phyloP scores from a whole-genome alignment of 345 rosid genomes.

The Lenwebbia sp. region DNA sequence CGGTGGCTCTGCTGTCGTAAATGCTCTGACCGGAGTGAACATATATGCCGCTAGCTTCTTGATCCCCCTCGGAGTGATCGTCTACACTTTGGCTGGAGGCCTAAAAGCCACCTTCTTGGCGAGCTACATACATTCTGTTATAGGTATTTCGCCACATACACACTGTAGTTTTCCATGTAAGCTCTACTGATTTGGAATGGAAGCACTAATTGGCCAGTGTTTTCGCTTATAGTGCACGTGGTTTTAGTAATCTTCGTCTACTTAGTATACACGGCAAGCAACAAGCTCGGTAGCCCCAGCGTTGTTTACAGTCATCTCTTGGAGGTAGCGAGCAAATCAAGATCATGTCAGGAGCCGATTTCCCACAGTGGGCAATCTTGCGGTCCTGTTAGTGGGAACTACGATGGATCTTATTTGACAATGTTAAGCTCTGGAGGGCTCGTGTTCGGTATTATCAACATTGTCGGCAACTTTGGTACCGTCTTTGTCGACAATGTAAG shows the following conservation, averaged over 20 bases:
- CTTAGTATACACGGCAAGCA: conserved; percentile 76
- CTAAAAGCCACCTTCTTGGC: conserved; percentile 93
- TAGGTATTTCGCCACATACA: conserved; percentile 25
- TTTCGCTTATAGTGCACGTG: conserved; percentile 53
- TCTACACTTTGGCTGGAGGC: conserved; percentile 91
- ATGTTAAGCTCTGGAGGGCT: conserved; percentile 94
- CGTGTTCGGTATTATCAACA: conserved; percentile 80
- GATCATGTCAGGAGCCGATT: conserved; percentile 58
- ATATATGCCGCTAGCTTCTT: conserved; percentile 87
- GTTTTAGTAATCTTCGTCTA: conserved; percentile 70
- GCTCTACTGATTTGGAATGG: not conserved
- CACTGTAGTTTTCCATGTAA: not conserved
- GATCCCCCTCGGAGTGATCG: conserved; percentile 84
- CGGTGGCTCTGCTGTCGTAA: conserved; percentile 91
- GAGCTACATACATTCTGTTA: conserved; percentile 84
- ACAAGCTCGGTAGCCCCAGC: conserved; percentile 74
- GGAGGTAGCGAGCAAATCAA: conserved; percentile 53
- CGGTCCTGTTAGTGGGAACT: conserved; percentile 73
- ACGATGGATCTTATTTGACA: conserved; percentile 66
- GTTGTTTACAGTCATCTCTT: conserved; percentile 35
- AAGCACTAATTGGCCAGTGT: not conserved
- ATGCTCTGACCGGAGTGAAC: conserved; percentile 84
- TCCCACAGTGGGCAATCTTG: conserved; percentile 70
- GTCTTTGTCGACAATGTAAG: conserved; percentile 91
- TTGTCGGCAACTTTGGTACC: conserved; percentile 86